Base-by-base conservation (phyloP, 768 basidiomycete genomes). In the Polyporus arcularius region DNA sequence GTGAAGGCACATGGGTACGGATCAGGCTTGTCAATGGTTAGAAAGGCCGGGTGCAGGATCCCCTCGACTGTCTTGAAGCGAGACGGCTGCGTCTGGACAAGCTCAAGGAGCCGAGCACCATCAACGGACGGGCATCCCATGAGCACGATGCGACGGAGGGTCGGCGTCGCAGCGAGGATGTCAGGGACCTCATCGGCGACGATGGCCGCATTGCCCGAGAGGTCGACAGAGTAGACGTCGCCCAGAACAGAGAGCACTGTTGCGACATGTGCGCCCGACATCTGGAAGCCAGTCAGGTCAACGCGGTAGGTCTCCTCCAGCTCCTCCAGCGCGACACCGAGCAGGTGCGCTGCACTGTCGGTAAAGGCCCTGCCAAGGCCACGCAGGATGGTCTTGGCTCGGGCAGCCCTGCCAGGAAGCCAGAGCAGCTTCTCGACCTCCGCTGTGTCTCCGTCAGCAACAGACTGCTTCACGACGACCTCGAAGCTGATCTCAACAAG, bases 381-480 rank as follows among this genome's bases (percentile, higher is more conserved):
- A 9, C 60, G 69, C 2, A 77, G 62, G 21, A 67, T 42, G 0
- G 58, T 31, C 48, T 62, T 51, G 15, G 75, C 66, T 9, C 50
- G 54, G 3, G 51, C 28, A 0, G 68, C 67, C 62, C 72, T 77
- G 0, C 66, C 72, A 6, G 74, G 72, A 35, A 72, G 58, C 73
- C 69, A 71, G 30, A 73, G 26, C 31, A 76, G 42, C 3, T 65
- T 61, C 50, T 74, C 74, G 15, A 76, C 46, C 12, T 60, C 69
- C 4, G 57, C 57, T 0, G 60, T 69, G 40, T 74, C 66, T 12
- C 63, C 71, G 16, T 45, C 55, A 15, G 60, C 50, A 9, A 76
- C 46, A 9, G 68, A 67, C 16, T 69, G 66, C 12, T 66, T 52
- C 5, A 77, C 46, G 1, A 75, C 71, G 16, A 68, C 69, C 14